Evolutionary conservation across 106 monocot genomes (phyloP).

Genomic region (Ottelia alismoides): DNA sequence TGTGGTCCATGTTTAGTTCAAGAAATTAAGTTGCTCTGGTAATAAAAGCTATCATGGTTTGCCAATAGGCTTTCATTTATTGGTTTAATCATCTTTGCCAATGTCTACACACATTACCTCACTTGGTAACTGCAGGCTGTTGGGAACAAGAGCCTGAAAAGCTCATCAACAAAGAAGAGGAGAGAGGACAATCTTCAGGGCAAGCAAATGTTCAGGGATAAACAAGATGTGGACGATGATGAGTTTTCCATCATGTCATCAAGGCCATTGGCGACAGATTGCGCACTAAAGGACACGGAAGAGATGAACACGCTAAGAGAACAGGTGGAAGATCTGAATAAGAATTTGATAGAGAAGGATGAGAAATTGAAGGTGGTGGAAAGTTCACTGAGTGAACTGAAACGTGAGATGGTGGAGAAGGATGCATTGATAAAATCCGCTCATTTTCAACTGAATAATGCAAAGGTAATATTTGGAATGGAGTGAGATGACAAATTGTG

Average conservation of each 20-base stretch:
- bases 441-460: constrained; percentile 52
- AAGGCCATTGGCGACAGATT: constrained; percentile 12
- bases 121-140: constrained; percentile 7
- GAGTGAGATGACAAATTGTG: too few species aligned
- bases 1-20: too few species aligned
- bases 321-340: constrained; percentile 54
- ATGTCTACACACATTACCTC: too few species aligned
- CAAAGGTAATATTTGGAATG: too few species aligned
- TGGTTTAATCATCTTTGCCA: too few species aligned
- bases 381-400: constrained; percentile 52
- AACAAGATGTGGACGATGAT: constrained; percentile 11
- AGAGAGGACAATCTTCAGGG: constrained; percentile 11
- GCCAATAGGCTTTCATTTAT: too few species aligned
- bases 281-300: constrained; percentile 28
- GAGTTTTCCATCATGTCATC: constrained; percentile 15
- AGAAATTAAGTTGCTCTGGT: too few species aligned
- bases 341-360: constrained; percentile 63
- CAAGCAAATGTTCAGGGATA: constrained; percentile 3
- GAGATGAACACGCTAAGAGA: constrained; percentile 43
- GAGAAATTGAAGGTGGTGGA: constrained; percentile 54
- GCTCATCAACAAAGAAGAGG: constrained; percentile 4
- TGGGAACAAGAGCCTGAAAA: constrained; percentile 4
- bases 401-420: constrained; percentile 37
- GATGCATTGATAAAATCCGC: constrained; percentile 59
- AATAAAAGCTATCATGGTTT: too few species aligned